These are phyloP conservation scores for Yarrowia porcina DNA, from an alignment of 805 yeast species.

Conservation along the genomic window DNA sequence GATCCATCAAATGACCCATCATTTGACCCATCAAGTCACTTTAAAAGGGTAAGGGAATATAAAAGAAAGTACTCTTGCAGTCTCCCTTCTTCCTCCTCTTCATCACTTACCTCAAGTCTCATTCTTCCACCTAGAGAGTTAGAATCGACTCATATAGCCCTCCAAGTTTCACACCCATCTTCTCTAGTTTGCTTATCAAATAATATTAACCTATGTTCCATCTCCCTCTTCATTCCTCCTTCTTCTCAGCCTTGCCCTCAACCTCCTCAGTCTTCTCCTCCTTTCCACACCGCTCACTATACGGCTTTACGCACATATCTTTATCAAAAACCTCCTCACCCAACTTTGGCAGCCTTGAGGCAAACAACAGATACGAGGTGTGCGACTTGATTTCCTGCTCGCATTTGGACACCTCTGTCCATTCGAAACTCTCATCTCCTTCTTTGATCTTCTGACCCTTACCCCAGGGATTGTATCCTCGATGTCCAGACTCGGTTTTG, in stretches of 20 bases:
- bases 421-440: slow-evolving; percentile 75
- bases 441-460: slow-evolving; percentile 79
- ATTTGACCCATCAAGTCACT: no score
- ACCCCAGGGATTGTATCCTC: slow-evolving; percentile 87
- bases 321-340: slow-evolving; percentile 14
- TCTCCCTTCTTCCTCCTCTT: no score
- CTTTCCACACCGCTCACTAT: not conserved
- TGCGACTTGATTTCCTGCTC: slow-evolving; percentile 89
- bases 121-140: no score
- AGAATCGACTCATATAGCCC: no score
- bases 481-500: slow-evolving; percentile 26
- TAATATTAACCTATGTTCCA: no score
- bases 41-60: no score
- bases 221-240: no score
- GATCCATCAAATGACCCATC: no score
- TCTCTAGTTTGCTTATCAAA: no score
- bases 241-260: not conserved
- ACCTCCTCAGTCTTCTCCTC: not conserved
- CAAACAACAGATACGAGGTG: slow-evolving; percentile 92
- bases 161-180: no score
- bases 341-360: slow-evolving; percentile 39
- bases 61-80: no score
- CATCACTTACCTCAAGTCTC: no score
- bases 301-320: slow-evolving; percentile 10
- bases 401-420: slow-evolving; percentile 80